Evolutionary conservation across 176 grass and related monocot species (phyloP).

Genomic region (Hordeum vulgare): MorexV3_pseudomolecules_assembly NC_058519.1:269729009-269729508

Average conservation of each 20-base stretch:
- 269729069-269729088: background rate
- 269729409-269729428: background rate
- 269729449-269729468: background rate
- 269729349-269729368: background rate
- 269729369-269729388: background rate
- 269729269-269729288: background rate
- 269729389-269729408: background rate
- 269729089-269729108: background rate
- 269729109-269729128: background rate
- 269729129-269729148: constrained; percentile 4
- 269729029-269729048: background rate
- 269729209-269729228: background rate
- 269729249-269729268: background rate
- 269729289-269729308: background rate
- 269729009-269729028: no score
- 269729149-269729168: background rate
- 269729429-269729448: background rate
- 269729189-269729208: background rate
- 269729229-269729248: background rate
- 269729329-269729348: background rate
- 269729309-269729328: background rate
- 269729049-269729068: background rate
- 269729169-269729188: background rate
- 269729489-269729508: constrained; percentile 4
- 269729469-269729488: background rate